Conservation (phyloP, 2,329 filamentous ascomycete genomes). For the Cercospora janseana region DNA sequence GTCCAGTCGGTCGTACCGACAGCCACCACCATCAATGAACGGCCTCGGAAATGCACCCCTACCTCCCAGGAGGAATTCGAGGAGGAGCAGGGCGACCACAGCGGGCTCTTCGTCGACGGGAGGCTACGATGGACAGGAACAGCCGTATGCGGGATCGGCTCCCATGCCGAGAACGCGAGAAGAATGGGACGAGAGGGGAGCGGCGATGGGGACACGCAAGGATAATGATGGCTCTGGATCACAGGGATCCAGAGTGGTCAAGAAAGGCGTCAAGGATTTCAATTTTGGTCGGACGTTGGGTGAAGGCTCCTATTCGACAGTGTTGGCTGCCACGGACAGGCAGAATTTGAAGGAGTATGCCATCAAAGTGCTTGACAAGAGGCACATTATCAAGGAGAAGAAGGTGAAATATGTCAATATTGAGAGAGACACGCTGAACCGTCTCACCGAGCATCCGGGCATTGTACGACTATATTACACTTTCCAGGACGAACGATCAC, state of each 20-base stretch:
- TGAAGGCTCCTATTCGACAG: conserved; percentile 96
- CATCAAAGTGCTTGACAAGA: conserved; percentile 96
- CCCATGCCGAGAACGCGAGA: conserved; percentile 66
- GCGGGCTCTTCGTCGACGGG: conserved; percentile 26
- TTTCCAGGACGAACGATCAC: conserved; percentile 91
- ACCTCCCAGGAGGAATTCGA: conserved; percentile 74
- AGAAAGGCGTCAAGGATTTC: conserved; percentile 97
- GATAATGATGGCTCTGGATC: conserved; percentile 79
- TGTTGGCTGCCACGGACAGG: conserved; percentile 86
- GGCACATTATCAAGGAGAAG: conserved; percentile 99
- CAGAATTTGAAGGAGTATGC: conserved; percentile 95
- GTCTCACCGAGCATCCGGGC: conserved; percentile 91
- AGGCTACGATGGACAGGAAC: conserved; percentile 28
- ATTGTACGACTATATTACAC: conserved; percentile 98
- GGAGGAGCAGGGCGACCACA: conserved; percentile 49
- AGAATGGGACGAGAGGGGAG: conserved; percentile 93
- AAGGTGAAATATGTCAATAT: conserved; percentile 99
- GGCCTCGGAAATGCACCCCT: conserved; percentile 54
- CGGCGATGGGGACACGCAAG: conserved; percentile 77
- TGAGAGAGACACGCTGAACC: conserved; percentile 95
- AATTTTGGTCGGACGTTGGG: conserved; percentile 86
- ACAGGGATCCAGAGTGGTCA: conserved; percentile 76
- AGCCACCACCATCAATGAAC: conserved; percentile 54
- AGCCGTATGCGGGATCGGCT: conserved; percentile 43
- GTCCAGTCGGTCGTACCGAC: conserved; percentile 66